A percentile compares a stretch with the other conserved stretches of the same genome.
Conservation (phyloP, 495 filamentous ascomycete species). For the Umbilicaria muhlenbergii region DNA sequence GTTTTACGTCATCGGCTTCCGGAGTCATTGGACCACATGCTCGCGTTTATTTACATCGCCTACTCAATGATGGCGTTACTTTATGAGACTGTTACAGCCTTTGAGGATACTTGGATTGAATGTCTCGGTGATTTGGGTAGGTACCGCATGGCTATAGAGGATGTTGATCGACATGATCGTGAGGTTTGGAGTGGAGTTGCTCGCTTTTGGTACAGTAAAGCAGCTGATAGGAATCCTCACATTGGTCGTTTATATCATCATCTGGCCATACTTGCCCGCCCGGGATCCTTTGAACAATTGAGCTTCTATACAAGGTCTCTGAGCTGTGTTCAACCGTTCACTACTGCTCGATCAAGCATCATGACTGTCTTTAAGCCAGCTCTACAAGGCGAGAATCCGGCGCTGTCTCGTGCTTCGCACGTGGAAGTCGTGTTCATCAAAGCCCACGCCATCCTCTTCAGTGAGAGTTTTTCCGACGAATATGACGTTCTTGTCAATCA, state of each 20-base stretch:
- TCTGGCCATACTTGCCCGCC: constrained; percentile 63
- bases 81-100: constrained; percentile 38
- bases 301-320: constrained; percentile 52
- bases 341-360: constrained; percentile 50
- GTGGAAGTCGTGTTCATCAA: constrained; percentile 41
- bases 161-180: constrained; percentile 41
- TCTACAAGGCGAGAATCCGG: constrained; percentile 25
- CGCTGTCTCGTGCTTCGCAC: constrained; percentile 21
- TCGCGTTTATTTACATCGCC: constrained; percentile 35
- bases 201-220: constrained; percentile 67
- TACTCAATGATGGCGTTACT: constrained; percentile 37
- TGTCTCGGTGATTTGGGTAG: constrained; percentile 39
- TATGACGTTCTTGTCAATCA: constrained; percentile 30
- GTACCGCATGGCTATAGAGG: constrained; percentile 38
- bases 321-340: constrained; percentile 34
- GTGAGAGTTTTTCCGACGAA: constrained; percentile 18
- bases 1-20: constrained; percentile 28
- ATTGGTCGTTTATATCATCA: constrained; percentile 74
- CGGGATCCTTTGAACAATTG: constrained; percentile 56
- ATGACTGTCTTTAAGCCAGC: constrained; percentile 55
- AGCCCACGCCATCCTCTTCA: constrained; percentile 52
- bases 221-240: constrained; percentile 51
- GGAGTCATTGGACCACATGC: constrained; percentile 33
- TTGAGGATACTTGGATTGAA: constrained; percentile 82
- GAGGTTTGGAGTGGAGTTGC: constrained; percentile 69